Conservation (phyloP, 306 rosid species). For the Prinsepia uniflora region DNA sequence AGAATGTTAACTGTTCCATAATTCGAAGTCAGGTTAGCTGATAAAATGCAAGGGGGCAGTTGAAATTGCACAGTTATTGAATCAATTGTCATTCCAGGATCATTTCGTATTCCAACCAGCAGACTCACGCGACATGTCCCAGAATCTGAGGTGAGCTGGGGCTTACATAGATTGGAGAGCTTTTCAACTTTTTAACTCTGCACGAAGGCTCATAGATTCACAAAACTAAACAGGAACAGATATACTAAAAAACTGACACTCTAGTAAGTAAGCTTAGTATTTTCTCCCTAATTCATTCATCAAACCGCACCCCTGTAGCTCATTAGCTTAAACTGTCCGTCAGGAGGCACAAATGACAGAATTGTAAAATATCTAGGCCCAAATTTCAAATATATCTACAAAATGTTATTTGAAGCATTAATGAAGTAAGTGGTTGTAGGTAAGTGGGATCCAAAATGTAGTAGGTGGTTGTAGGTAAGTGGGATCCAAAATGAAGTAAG, state of each 20-base stretch:
- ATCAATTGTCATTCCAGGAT: slow-evolving; percentile 84
- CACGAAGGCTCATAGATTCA: slow-evolving; percentile 16
- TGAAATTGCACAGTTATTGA: slow-evolving; percentile 63
- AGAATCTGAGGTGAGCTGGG: slow-evolving; percentile 74
- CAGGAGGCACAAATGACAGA: slow-evolving; percentile 96
- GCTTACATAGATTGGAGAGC: slow-evolving; percentile 85
- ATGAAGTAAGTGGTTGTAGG: no score
- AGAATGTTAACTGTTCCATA: slow-evolving; percentile 83
- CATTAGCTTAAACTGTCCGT: slow-evolving; percentile 92
- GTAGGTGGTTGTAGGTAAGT: no score
- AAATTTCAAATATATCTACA: no score
- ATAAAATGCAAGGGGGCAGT: slow-evolving; percentile 73
- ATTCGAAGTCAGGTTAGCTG: slow-evolving; percentile 74
- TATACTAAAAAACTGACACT: neutral
- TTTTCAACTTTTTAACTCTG: slow-evolving; percentile 88
- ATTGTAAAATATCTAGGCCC: no score
- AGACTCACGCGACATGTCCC: slow-evolving; percentile 40
- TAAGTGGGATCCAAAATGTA: no score
- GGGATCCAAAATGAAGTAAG: no score
- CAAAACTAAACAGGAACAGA: slow-evolving; percentile 6
- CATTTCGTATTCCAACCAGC: slow-evolving; percentile 69
- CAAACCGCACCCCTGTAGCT: slow-evolving; percentile 63
- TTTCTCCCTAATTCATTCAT: neutral
- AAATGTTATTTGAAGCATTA: no score
- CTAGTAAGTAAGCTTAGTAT: neutral